Conservation (phyloP, 495 filamentous ascomycete genomes). For the Polyplosphaeria fusca region DNA sequence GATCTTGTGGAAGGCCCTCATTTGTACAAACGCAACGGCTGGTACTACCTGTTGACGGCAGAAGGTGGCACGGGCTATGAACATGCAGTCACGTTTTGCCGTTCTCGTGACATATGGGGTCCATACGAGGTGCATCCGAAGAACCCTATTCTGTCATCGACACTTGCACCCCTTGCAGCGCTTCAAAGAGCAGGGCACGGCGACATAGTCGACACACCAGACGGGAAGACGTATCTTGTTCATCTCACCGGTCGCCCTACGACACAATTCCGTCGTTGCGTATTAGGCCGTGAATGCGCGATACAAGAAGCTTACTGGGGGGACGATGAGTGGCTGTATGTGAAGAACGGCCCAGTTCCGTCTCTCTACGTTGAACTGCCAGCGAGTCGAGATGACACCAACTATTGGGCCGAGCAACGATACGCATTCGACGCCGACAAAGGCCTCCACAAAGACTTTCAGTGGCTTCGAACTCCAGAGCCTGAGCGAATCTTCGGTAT, state of each 20-base stretch:
- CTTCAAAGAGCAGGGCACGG: constrained; percentile 58
- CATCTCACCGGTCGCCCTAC: constrained; percentile 54
- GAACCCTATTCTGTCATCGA: constrained; percentile 27
- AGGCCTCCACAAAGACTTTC: constrained; percentile 51
- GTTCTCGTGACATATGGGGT: constrained; percentile 54
- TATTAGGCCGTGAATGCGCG: constrained; percentile 53
- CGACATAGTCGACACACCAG: constrained; percentile 57
- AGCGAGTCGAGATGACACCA: constrained; percentile 45
- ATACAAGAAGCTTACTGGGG: constrained; percentile 56
- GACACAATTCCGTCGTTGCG: constrained; percentile 52
- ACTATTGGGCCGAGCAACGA: constrained; percentile 52
- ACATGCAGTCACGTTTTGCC: constrained; percentile 53
- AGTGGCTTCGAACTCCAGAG: constrained; percentile 57
- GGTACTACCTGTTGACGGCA: constrained; percentile 57
- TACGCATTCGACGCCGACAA: constrained; percentile 46
- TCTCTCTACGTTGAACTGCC: constrained; percentile 53
- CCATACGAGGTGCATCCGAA: constrained; percentile 50
- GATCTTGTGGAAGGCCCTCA: constrained; percentile 61
- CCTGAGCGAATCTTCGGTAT: constrained; percentile 51
- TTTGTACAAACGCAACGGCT: constrained; percentile 55
- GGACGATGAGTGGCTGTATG: constrained; percentile 54
- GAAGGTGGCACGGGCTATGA: constrained; percentile 62
- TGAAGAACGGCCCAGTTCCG: constrained; percentile 55
- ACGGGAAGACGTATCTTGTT: constrained; percentile 55
- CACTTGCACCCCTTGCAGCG: constrained; percentile 26